Evolutionary conservation across 169 alveolate genomes (phyloP).

Genomic region (Plasmodium coatneyi): DNA sequence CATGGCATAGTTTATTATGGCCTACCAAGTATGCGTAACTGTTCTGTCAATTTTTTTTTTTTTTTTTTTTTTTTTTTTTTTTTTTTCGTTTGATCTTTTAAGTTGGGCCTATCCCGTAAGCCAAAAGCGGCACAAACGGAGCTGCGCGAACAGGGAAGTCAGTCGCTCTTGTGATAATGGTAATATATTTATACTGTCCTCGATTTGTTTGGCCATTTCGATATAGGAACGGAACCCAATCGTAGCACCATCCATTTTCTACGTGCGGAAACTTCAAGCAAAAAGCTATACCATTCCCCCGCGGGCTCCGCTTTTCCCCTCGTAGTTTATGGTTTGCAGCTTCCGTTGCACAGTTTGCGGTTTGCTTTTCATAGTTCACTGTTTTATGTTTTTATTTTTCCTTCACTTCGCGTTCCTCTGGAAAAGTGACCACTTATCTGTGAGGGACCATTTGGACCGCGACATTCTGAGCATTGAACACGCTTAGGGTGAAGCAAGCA

Average conservation of each 20-base stretch:
- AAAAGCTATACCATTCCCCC: background rate
- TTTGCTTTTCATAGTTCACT: background rate
- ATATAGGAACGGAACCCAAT: background rate
- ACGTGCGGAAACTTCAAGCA: background rate
- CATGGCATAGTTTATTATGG: background rate
- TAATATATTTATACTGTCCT: background rate
- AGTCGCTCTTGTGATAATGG: background rate
- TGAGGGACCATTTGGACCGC: background rate
- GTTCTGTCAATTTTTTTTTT: background rate
- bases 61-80: background rate
- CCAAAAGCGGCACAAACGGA: background rate
- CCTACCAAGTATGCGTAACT: background rate
- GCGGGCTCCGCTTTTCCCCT: background rate
- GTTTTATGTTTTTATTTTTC: background rate
- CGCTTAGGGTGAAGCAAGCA: background rate
- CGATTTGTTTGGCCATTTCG: background rate
- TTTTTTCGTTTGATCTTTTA: background rate
- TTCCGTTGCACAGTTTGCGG: background rate
- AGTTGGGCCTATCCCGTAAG: background rate
- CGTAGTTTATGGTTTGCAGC: background rate
- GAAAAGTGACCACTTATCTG: background rate
- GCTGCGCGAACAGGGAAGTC: background rate
- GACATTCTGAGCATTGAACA: background rate
- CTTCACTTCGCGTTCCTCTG: background rate
- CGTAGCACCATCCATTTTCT: background rate